These are phyloP conservation scores for Acanthamoeba rhysodes DNA, from an alignment of 208 protist genomes.

Conservation along the genomic window DNA sequence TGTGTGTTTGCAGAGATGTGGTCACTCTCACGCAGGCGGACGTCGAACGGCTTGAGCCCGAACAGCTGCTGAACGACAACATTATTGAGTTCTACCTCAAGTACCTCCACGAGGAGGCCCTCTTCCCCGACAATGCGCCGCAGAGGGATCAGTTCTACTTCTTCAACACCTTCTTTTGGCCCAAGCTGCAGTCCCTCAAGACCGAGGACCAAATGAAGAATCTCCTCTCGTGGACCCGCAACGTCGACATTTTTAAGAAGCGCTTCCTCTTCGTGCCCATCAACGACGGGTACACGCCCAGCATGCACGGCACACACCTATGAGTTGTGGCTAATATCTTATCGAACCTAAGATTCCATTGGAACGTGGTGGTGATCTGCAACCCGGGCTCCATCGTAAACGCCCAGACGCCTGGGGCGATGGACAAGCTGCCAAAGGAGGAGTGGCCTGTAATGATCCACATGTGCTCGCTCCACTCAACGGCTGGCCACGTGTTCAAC, in stretches of 20 bases:
- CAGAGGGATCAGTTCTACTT: conserved; percentile 30
- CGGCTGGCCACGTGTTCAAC: neutral
- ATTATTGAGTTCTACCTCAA: conserved; percentile 65
- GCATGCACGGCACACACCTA: neutral
- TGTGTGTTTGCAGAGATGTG: neutral
- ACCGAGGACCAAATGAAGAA: neutral
- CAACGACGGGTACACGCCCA: conserved; percentile 4
- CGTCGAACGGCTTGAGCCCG: conserved; percentile 21
- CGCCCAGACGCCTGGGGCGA: neutral
- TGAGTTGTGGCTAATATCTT: neutral
- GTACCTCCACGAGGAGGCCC: neutral
- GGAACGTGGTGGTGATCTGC: conserved; percentile 29
- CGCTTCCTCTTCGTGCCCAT: conserved; percentile 44
- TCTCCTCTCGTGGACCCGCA: conserved; percentile 6
- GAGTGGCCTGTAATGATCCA: neutral
- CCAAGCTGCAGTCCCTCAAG: conserved; percentile 3
- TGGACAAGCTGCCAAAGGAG: neutral
- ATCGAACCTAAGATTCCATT: neutral
- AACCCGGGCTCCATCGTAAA: conserved; percentile 8
- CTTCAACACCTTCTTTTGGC: conserved; percentile 61
- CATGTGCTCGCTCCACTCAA: conserved; percentile 38
- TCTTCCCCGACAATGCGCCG: neutral
- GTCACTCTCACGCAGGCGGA: conserved; percentile 16
- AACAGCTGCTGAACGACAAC: conserved; percentile 49
- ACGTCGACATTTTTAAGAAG: conserved; percentile 51